These are phyloP conservation scores for Colletotrichum cuscutae DNA, from an alignment of 2,329 filamentous ascomycete genomes.

Conservation along the genomic window DNA sequence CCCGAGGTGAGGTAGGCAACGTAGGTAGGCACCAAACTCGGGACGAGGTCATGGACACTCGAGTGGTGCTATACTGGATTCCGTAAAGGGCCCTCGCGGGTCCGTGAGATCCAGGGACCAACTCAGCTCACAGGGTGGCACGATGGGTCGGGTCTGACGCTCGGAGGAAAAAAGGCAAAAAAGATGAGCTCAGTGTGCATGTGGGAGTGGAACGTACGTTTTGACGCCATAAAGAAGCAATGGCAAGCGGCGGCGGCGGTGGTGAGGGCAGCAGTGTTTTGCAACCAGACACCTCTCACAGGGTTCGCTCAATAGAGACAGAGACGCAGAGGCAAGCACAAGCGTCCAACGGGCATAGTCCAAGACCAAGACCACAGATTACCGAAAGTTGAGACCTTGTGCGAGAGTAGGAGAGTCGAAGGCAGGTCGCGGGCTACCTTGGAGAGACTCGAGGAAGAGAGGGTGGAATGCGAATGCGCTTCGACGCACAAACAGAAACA, in stretches of 20 bases:
- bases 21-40: conserved; percentile 11
- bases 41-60: conserved; percentile 6
- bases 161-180: conserved; percentile 7
- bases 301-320: background rate
- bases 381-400: background rate
- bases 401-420: background rate
- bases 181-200: conserved; percentile 18
- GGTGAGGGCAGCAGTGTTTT: background rate
- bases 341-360: conserved; percentile 34
- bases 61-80: conserved; percentile 3
- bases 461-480: background rate
- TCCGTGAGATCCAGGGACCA: conserved; percentile 24
- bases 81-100: conserved; percentile 15
- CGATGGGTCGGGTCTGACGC: background rate
- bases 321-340: conserved; percentile 19
- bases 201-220: conserved; percentile 32
- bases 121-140: background rate
- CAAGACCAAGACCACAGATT: background rate
- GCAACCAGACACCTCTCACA: conserved; percentile 20
- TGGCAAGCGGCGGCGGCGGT: conserved; percentile 11
- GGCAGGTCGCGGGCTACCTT: background rate
- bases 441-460: conserved; percentile 2
- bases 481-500: background rate
- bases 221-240: conserved; percentile 38
- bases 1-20: background rate